A percentile compares a stretch with the other conserved stretches of the same genome.
These are phyloP conservation scores for Filobasidium uniguttulatum DNA, from an alignment of 1,284 basidiomycete species.

Conservation along the genomic window DNA sequence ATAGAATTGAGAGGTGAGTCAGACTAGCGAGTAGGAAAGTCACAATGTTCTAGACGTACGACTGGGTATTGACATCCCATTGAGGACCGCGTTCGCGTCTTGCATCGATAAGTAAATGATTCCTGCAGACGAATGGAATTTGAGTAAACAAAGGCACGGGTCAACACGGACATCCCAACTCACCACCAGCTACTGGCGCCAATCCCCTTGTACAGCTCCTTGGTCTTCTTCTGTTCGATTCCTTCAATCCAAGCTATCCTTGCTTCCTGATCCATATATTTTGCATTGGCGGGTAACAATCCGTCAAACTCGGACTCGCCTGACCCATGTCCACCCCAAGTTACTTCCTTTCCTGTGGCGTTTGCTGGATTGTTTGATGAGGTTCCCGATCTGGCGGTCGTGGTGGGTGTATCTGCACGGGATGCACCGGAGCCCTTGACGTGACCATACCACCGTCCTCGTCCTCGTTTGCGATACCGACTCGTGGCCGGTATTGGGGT, in stretches of 20 bases:
- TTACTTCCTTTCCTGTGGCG: background rate
- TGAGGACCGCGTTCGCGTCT: constrained; percentile 32
- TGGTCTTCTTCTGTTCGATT: background rate
- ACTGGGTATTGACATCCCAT: constrained; percentile 35
- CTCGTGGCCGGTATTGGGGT: background rate
- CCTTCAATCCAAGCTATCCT: constrained; percentile 15
- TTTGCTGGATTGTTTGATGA: background rate
- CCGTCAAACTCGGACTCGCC: background rate
- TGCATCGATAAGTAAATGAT: constrained; percentile 32
- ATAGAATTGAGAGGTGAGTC: background rate
- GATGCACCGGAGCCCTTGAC: background rate
- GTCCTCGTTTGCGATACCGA: constrained; percentile 3
- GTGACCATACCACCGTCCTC: constrained; percentile 12
- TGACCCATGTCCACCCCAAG: background rate
- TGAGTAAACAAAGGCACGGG: background rate
- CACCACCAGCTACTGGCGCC: constrained; percentile 15
- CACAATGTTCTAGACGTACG: constrained; percentile 9
- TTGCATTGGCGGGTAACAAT: constrained; percentile 2
- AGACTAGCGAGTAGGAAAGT: background rate
- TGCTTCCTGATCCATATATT: constrained; percentile 22
- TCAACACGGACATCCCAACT: background rate
- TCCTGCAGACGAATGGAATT: constrained; percentile 20
- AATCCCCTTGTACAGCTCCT: constrained; percentile 6
- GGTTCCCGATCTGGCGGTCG: background rate
- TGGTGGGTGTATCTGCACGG: background rate